These are phyloP conservation scores for Pythium dissotocum DNA, from an alignment of 352 stramenopile species.

Conservation along the genomic window DNA sequence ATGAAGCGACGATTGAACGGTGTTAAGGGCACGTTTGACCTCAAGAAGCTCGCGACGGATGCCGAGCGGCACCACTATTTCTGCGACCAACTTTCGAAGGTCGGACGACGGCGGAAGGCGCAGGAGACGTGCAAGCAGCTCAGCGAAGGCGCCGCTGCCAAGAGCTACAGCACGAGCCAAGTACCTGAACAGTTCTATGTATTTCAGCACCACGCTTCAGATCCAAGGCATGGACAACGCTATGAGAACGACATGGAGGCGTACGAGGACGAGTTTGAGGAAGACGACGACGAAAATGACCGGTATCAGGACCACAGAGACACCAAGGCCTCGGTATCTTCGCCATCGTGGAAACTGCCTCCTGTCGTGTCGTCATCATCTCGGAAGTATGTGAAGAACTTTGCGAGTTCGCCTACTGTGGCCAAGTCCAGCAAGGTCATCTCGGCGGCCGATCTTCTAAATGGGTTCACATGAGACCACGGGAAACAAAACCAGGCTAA, in stretches of 20 bases:
- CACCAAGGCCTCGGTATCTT: background rate
- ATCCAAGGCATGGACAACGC: background rate
- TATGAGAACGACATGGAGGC: background rate
- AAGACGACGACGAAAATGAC: constrained; percentile 2
- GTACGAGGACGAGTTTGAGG: background rate
- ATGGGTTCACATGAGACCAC: constrained; percentile 17
- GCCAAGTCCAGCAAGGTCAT: constrained; percentile 46
- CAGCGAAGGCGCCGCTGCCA: constrained; percentile 10
- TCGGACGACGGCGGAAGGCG: constrained; percentile 41
- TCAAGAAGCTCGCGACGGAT: constrained; percentile 49
- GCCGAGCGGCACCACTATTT: constrained; percentile 50
- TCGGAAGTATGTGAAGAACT: constrained; percentile 15
- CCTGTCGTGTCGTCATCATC: background rate
- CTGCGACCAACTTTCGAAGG: constrained; percentile 58
- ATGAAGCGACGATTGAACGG: constrained; percentile 41
- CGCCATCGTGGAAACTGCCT: constrained; percentile 2
- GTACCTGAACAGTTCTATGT: constrained; percentile 21
- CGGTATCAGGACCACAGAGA: background rate
- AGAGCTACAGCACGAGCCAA: background rate
- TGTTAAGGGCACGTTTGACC: constrained; percentile 45
- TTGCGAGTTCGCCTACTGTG: constrained; percentile 34
- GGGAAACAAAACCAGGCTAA: too few species aligned
- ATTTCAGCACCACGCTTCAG: constrained; percentile 8
- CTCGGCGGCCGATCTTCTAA: constrained; percentile 42
- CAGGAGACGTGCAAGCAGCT: constrained; percentile 38